These are phyloP conservation scores for Podaxis carcinomalis DNA, from an alignment of 768 basidiomycete genomes.

Conservation along the genomic window DNA sequence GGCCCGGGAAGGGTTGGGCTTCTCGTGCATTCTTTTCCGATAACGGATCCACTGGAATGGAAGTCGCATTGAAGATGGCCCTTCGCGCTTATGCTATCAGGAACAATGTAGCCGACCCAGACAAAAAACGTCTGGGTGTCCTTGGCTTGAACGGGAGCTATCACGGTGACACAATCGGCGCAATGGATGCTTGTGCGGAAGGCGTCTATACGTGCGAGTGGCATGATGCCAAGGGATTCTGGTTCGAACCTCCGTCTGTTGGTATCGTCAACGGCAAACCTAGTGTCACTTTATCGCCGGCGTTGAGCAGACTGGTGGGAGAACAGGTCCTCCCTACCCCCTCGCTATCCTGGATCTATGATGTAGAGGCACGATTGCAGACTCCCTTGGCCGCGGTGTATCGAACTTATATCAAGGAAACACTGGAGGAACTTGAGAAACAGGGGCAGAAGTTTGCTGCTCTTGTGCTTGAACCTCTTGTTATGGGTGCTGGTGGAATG, in stretches of 20 bases:
- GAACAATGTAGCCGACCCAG: slow-evolving; percentile 28
- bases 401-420: slow-evolving; percentile 47
- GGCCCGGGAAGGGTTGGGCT: slow-evolving; percentile 91
- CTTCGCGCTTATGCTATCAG: slow-evolving; percentile 59
- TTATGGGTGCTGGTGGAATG: slow-evolving; percentile 97
- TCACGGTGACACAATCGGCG: slow-evolving; percentile 96
- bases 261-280: slow-evolving; percentile 58
- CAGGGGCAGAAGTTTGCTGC: slow-evolving; percentile 54
- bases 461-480: slow-evolving; percentile 84
- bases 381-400: slow-evolving; percentile 65
- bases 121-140: slow-evolving; percentile 60
- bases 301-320: slow-evolving; percentile 31
- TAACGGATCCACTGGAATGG: slow-evolving; percentile 95
- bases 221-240: slow-evolving; percentile 89
- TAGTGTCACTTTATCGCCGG: slow-evolving; percentile 49
- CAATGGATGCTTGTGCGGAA: slow-evolving; percentile 93
- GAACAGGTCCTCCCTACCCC: slow-evolving; percentile 28
- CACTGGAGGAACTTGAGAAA: slow-evolving; percentile 42
- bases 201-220: slow-evolving; percentile 94
- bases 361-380: slow-evolving; percentile 56
- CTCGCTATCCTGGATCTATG: slow-evolving; percentile 61
- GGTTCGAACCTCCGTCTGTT: slow-evolving; percentile 89
- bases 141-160: slow-evolving; percentile 90
- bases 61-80: slow-evolving; percentile 98
- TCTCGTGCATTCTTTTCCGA: slow-evolving; percentile 89